These are phyloP conservation scores for Combretum micranthum DNA, from an alignment of 345 rosid species.

Conservation along the genomic window DNA sequence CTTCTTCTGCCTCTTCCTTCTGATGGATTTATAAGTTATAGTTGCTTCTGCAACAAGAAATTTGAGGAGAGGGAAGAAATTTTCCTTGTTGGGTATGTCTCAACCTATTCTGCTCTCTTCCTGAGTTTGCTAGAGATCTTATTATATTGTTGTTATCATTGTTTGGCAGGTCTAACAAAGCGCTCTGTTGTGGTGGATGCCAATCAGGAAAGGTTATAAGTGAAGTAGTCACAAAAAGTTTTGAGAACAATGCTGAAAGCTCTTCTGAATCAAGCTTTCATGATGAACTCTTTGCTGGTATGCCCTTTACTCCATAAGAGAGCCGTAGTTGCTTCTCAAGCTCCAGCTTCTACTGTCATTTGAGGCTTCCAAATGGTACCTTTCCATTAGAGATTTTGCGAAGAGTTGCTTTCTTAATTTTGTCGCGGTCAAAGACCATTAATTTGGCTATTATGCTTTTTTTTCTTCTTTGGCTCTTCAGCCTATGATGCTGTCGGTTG, in stretches of 20 bases:
- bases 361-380: not conserved
- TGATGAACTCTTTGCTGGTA: constrained; percentile 35
- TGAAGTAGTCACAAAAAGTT: constrained; percentile 22
- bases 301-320: constrained; percentile 19
- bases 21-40: constrained; percentile 23
- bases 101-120: constrained; percentile 1
- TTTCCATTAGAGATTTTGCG: no score
- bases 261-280: constrained; percentile 29
- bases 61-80: constrained; percentile 22
- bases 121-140: constrained; percentile 2
- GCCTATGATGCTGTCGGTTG: no score
- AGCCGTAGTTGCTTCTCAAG: not conserved
- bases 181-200: constrained; percentile 31
- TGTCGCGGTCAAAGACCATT: no score
- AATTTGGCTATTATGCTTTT: no score
- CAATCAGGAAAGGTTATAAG: constrained; percentile 20
- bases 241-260: constrained; percentile 17
- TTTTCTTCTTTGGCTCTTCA: no score
- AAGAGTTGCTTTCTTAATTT: no score
- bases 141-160: constrained; percentile 7
- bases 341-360: not conserved
- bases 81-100: constrained; percentile 29
- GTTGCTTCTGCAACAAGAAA: constrained; percentile 33
- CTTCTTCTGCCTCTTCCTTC: constrained; percentile 4
- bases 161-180: constrained; percentile 27